Percentiles rank a stretch among this genome's conserved stretches.
phyloP scores from a whole-genome alignment of 2,329 filamentous ascomycete species.

The Aspergillus viridinutans region DNA sequence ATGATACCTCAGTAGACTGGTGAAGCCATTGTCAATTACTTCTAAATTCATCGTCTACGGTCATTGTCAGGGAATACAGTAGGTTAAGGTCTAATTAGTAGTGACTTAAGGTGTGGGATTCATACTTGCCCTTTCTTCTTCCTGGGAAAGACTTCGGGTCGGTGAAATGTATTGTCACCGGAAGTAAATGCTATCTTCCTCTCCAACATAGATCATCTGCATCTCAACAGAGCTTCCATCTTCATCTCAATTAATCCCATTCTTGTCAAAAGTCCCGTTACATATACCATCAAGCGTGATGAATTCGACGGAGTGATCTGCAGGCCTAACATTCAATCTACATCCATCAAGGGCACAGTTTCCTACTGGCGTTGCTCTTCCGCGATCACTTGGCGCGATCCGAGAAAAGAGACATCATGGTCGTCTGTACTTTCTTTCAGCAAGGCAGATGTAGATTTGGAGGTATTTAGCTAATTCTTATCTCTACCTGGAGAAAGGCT shows the following conservation, averaged over 20 bases:
- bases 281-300: not conserved
- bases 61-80: not conserved
- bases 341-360: not conserved
- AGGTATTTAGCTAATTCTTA: slow-evolving; percentile 39
- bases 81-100: not conserved
- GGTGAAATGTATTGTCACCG: slow-evolving; percentile 16
- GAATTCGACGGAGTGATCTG: not conserved
- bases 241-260: not conserved
- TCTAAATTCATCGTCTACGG: not conserved
- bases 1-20: not conserved
- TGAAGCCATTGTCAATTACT: not conserved
- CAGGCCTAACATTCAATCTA: not conserved
- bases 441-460: slow-evolving; percentile 64
- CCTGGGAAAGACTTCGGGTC: not conserved
- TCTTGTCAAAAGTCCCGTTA: not conserved
- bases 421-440: slow-evolving; percentile 61
- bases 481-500: not conserved
- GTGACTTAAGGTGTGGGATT: not conserved
- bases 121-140: not conserved
- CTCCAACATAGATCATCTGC: not conserved
- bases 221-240: not conserved
- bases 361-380: not conserved
- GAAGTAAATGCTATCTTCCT: slow-evolving; percentile 2
- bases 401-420: slow-evolving; percentile 29
- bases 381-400: not conserved